Percentiles rank a stretch among this genome's conserved stretches.
These are phyloP conservation scores for Apiotrichum veenhuisii DNA, from an alignment of 1,284 basidiomycete species.

Conservation along the genomic window DNA sequence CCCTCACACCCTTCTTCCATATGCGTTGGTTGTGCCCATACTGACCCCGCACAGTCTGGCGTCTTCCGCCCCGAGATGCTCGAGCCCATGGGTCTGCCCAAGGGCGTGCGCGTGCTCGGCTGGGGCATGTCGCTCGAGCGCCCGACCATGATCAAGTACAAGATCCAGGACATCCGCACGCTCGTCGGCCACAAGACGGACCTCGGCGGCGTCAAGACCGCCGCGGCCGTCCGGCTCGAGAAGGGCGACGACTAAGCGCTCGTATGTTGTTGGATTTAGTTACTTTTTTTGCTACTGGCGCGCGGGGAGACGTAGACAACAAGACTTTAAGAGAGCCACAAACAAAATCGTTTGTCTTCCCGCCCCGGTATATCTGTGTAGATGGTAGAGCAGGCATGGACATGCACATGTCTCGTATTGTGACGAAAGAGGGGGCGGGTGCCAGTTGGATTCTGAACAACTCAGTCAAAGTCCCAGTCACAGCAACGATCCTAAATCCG, in stretches of 20 bases:
- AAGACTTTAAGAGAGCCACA: too few species aligned
- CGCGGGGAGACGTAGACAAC: too few species aligned
- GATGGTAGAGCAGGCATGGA: not conserved
- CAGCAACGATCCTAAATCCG: too few species aligned
- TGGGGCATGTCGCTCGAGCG: conserved; percentile 95
- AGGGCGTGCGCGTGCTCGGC: conserved; percentile 92
- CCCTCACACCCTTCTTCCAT: too few species aligned
- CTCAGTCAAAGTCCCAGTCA: too few species aligned
- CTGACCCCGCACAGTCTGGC: conserved; percentile 66
- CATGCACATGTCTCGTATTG: conserved; percentile 3
- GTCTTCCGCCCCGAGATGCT: conserved; percentile 99
- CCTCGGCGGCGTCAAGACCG: conserved; percentile 80
- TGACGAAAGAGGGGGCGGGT: too few species aligned
- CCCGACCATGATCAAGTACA: conserved; percentile 98
- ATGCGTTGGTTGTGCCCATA: too few species aligned
- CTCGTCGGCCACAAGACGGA: conserved; percentile 96
- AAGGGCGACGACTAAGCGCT: conserved; percentile 49
- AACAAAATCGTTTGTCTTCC: too few species aligned
- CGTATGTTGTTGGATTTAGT: too few species aligned
- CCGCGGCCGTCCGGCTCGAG: conserved; percentile 79
- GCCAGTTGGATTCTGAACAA: too few species aligned
- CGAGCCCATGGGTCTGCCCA: conserved; percentile 97
- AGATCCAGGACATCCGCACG: conserved; percentile 93
- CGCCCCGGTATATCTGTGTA: not conserved
- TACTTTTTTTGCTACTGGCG: too few species aligned